A percentile compares a stretch with the other conserved stretches of the same genome.
These are phyloP conservation scores for Sisymbrium irio DNA, from an alignment of 345 rosid species.

Conservation along the genomic window DNA sequence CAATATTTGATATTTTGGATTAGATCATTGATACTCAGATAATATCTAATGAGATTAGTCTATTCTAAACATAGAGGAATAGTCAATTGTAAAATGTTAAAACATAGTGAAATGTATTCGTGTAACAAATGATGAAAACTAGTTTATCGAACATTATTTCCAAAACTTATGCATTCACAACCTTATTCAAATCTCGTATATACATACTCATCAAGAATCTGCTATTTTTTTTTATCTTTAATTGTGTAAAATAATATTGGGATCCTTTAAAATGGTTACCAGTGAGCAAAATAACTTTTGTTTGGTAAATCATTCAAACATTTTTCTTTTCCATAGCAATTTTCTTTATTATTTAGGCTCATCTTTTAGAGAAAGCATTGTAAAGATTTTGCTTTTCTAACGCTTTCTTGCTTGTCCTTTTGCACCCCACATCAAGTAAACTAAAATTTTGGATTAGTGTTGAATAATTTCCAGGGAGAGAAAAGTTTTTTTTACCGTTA, in stretches of 20 bases:
- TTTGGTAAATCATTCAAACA: slow-evolving; percentile 13
- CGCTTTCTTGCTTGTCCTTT: slow-evolving; percentile 19
- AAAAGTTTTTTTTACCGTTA: slow-evolving; percentile 1
- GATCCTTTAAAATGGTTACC: background rate
- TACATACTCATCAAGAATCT: background rate
- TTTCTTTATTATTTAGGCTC: slow-evolving; percentile 22
- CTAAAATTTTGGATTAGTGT: background rate
- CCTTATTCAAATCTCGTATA: background rate
- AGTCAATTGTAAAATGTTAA: background rate
- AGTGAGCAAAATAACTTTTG: background rate
- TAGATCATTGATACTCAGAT: too few relatives aligned
- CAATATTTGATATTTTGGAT: too few relatives aligned
- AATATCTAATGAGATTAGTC: background rate
- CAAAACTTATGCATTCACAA: background rate
- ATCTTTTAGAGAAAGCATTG: slow-evolving; percentile 26
- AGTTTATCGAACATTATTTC: background rate
- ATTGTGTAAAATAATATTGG: background rate
- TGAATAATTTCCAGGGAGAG: background rate
- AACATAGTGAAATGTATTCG: background rate
- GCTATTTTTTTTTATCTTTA: background rate
- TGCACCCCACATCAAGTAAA: slow-evolving; percentile 9
- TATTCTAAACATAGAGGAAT: background rate
- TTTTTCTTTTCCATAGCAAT: background rate
- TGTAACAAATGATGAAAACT: background rate
- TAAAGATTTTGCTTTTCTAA: slow-evolving; percentile 9